These are phyloP conservation scores for Cercospora berteroae DNA, from an alignment of 2,329 filamentous ascomycete genomes.

Conservation along the genomic window DNA sequence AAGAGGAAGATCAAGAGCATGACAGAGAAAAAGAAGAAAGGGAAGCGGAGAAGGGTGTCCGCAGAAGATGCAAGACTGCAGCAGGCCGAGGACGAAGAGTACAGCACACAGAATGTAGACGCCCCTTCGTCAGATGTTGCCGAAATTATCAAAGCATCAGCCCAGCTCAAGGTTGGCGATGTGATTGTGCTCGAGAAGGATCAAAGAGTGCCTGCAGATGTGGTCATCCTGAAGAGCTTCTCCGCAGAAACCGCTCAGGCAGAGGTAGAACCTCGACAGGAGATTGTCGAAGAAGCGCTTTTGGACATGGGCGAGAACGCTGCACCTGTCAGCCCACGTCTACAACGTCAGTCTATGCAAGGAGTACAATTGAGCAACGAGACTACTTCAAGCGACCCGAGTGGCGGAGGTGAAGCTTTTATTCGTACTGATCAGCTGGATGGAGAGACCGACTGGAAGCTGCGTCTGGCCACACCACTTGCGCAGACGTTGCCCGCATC, in stretches of 20 bases:
- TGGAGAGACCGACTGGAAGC: constrained; percentile 97
- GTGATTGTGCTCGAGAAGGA: constrained; percentile 91
- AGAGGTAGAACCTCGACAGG: constrained; percentile 36
- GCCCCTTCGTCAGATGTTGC: constrained; percentile 41
- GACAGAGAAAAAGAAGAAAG: constrained; percentile 37
- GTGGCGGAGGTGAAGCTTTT: constrained; percentile 79
- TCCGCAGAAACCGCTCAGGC: constrained; percentile 53
- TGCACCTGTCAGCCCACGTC: constrained; percentile 20
- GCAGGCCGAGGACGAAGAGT: constrained; percentile 69
- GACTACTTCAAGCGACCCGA: constrained; percentile 38
- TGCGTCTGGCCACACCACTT: constrained; percentile 80
- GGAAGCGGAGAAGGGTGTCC: constrained; percentile 34
- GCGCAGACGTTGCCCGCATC: constrained; percentile 73
- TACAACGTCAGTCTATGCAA: constrained; percentile 29
- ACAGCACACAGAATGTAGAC: constrained; percentile 45
- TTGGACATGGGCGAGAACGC: constrained; percentile 29
- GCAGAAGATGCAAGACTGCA: constrained; percentile 50
- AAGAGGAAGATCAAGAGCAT: constrained; percentile 36
- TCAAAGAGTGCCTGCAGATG: constrained; percentile 89
- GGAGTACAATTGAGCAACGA: constrained; percentile 30
- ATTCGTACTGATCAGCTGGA: constrained; percentile 97
- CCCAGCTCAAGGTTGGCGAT: constrained; percentile 89
- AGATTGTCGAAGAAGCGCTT: constrained; percentile 23
- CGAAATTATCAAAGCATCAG: constrained; percentile 76
- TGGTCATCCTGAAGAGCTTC: constrained; percentile 84